Evolutionary conservation across 2,329 filamentous ascomycete species (phyloP).

Genomic region (Emergomyces orientalis): DNA sequence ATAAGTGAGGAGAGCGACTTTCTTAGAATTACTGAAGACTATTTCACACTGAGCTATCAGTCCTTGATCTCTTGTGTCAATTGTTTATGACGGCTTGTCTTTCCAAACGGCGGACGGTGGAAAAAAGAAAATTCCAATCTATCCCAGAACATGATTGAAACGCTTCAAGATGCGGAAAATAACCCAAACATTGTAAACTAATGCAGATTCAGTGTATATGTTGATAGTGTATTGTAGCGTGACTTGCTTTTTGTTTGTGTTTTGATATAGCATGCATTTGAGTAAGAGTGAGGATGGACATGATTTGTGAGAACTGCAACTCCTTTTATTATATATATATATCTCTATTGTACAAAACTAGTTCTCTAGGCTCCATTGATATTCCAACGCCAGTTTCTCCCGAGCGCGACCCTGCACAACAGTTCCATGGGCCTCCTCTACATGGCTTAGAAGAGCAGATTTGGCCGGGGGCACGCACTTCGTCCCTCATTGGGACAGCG

Average conservation of each 20-base stretch:
- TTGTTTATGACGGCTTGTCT: too few species aligned
- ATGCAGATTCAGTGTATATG: neutral
- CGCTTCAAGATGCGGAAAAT: neutral
- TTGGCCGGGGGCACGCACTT: too few species aligned
- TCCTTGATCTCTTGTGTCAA: neutral
- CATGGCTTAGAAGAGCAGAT: too few species aligned
- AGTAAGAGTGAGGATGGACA: conserved; percentile 3
- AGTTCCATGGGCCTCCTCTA: too few species aligned
- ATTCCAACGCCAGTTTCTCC: too few species aligned
- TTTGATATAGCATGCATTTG: conserved; percentile 3
- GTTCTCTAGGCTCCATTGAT: conserved; percentile 4
- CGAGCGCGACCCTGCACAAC: too few species aligned
- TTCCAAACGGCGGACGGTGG: too few species aligned
- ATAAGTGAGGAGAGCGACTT: too few species aligned
- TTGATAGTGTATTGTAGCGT: neutral
- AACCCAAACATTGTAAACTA: neutral
- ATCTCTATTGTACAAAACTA: neutral
- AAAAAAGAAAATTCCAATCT: too few species aligned
- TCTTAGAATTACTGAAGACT: too few species aligned
- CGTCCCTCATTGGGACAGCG: too few species aligned
- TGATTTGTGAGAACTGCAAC: neutral
- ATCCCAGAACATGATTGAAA: too few species aligned
- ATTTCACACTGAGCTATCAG: neutral
- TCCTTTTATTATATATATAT: neutral
- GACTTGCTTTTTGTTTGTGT: neutral